Conservation (phyloP, 352 stramenopile species). For the Achlya hypogyna region DNA sequence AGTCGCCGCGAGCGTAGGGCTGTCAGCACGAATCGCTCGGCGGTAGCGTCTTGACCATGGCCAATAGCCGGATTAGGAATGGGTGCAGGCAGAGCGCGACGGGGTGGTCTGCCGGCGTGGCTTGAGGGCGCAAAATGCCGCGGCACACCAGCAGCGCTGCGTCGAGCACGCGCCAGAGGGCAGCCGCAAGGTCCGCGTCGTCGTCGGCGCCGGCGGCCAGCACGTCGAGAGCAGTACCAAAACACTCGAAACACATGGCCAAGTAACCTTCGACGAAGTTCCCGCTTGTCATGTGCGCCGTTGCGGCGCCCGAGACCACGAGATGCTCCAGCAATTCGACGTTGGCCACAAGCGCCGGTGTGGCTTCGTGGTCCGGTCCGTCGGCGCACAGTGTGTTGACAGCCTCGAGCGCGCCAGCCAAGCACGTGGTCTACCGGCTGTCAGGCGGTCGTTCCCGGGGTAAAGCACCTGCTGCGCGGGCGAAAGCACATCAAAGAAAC, state of each 20-base stretch:
- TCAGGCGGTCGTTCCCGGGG: neutral
- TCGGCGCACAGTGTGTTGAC: slow-evolving; percentile 43
- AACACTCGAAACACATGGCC: slow-evolving; percentile 55
- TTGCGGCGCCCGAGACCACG: slow-evolving; percentile 15
- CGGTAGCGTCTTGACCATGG: too few relatives aligned
- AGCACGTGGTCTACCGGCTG: neutral
- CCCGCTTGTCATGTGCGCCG: neutral
- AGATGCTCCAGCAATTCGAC: slow-evolving; percentile 41
- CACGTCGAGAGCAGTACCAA: slow-evolving; percentile 50
- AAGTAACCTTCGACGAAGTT: slow-evolving; percentile 48
- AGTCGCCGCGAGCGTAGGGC: too few relatives aligned
- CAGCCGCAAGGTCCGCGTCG: slow-evolving; percentile 19
- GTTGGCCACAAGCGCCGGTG: slow-evolving; percentile 29
- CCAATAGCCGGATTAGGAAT: slow-evolving; percentile 34
- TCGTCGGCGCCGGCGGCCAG: slow-evolving; percentile 20
- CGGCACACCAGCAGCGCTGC: slow-evolving; percentile 42
- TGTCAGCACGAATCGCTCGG: too few relatives aligned
- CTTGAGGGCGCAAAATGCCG: slow-evolving; percentile 22
- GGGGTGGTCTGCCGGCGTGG: slow-evolving; percentile 29
- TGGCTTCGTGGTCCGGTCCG: slow-evolving; percentile 41
- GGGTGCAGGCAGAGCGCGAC: slow-evolving; percentile 28
- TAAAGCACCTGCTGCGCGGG: neutral
- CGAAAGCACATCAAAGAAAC: neutral
- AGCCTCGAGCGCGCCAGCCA: neutral
- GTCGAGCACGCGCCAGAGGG: slow-evolving; percentile 52